Conservation (phyloP, 306 rosid genomes). For the Senna siamea region DNA sequence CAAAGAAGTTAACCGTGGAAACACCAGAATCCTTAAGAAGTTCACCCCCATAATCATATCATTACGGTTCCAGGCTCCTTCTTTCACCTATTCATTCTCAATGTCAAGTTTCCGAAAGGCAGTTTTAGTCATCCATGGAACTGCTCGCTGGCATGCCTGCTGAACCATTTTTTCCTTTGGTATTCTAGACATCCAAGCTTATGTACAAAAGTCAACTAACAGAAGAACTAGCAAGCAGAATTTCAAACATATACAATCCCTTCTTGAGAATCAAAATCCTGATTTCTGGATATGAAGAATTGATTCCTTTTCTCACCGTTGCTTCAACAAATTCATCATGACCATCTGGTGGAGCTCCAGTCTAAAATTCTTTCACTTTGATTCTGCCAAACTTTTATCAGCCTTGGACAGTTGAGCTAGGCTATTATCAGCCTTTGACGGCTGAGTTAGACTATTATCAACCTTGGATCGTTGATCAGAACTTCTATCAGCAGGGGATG, state of each 20-base stretch:
- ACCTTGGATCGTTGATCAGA: background rate
- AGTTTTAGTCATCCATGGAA: slow-evolving; percentile 24
- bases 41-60: background rate
- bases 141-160: slow-evolving; percentile 14
- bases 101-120: slow-evolving; percentile 27
- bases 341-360: slow-evolving; percentile 18
- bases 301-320: slow-evolving; percentile 20
- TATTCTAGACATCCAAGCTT: slow-evolving; percentile 30
- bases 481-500: background rate
- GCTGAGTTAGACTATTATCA: slow-evolving; percentile 28
- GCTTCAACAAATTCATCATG: slow-evolving; percentile 28
- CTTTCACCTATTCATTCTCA: slow-evolving; percentile 15
- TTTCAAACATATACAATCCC: slow-evolving; percentile 47
- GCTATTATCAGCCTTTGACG: background rate
- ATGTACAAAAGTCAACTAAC: slow-evolving; percentile 48
- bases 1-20: background rate
- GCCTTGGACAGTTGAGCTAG: background rate
- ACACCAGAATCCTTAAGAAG: background rate
- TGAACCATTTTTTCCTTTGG: slow-evolving; percentile 3
- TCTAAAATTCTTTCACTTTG: slow-evolving; percentile 26
- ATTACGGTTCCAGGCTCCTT: background rate
- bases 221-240: slow-evolving; percentile 31
- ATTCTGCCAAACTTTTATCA: slow-evolving; percentile 38
- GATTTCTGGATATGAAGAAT: slow-evolving; percentile 34
- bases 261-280: slow-evolving; percentile 38